Percentiles rank a stretch among this genome's conserved stretches.
These are phyloP conservation scores for Berkeleyomyces basicola DNA, from an alignment of 2,329 filamentous ascomycete genomes.

Conservation along the genomic window DNA sequence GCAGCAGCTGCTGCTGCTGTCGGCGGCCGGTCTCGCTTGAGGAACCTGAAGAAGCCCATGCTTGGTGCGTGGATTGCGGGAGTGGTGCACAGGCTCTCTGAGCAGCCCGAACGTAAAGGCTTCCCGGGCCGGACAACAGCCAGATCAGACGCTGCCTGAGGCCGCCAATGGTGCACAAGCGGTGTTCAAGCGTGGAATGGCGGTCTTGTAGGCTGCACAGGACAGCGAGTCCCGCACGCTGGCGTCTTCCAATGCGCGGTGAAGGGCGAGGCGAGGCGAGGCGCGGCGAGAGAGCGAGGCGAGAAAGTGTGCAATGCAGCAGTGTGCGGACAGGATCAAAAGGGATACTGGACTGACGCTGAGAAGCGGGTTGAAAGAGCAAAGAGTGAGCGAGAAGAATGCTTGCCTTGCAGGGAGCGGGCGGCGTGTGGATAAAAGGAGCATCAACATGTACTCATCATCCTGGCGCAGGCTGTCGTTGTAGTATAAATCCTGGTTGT, in stretches of 20 bases:
- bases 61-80: background rate
- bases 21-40: slow-evolving; percentile 10
- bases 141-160: no score
- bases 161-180: background rate
- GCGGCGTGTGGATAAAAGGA: background rate
- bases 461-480: no score
- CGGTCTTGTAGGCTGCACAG: background rate
- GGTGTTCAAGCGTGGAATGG: background rate
- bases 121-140: no score
- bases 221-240: background rate
- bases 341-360: background rate
- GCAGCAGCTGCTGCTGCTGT: slow-evolving; percentile 11
- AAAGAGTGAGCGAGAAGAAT: background rate
- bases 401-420: background rate
- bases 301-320: background rate
- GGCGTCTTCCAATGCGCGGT: background rate
- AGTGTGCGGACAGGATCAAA: background rate
- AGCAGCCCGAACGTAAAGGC: no score
- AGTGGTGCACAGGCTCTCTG: no score
- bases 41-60: slow-evolving; percentile 12
- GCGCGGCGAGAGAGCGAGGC: background rate
- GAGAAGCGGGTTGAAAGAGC: background rate
- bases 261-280: background rate
- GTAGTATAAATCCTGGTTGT: no score
- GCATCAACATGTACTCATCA: background rate